Conservation (phyloP, 176 grass and related monocot genomes). For the Pontederia crassipes region DNA sequence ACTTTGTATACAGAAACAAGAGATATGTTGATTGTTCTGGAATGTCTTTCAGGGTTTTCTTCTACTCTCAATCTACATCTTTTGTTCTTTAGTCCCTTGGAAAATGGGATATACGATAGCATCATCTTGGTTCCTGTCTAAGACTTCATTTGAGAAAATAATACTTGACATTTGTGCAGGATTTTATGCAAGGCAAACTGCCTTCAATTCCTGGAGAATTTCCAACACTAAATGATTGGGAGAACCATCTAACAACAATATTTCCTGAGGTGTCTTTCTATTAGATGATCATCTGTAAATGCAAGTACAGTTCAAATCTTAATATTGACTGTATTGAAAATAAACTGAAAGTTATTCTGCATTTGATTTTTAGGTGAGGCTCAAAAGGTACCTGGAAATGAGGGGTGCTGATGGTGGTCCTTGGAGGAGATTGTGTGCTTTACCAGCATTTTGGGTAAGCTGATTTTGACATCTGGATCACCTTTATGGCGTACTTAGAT, state of each 20-base stretch:
- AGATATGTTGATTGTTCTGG: conserved; percentile 87
- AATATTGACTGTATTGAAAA: not conserved
- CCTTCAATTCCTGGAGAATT: conserved; percentile 69
- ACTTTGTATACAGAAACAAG: conserved; percentile 95
- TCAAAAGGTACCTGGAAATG: conserved; percentile 99
- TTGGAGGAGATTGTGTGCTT: conserved; percentile 91
- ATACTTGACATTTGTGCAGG: conserved; percentile 30
- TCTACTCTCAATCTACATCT: conserved; percentile 16
- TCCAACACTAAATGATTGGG: conserved; percentile 95
- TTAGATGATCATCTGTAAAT: not conserved
- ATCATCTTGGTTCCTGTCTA: no score
- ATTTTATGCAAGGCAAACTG: conserved; percentile 97
- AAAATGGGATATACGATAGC: not conserved
- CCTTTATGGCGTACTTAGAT: not conserved
- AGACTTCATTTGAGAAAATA: not conserved
- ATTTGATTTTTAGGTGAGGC: conserved; percentile 58
- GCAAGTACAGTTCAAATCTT: not conserved
- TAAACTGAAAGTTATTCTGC: conserved; percentile 16
- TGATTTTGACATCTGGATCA: not conserved
- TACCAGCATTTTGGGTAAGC: conserved; percentile 95
- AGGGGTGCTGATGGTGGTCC: conserved; percentile 96
- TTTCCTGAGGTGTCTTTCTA: conserved; percentile 73
- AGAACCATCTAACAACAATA: conserved; percentile 99
- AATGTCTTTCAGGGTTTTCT: conserved; percentile 88
- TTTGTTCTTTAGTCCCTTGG: not conserved